Base-by-base conservation (phyloP, 1,139 yeast genomes). In the Yamadazyma sp. region DNA sequence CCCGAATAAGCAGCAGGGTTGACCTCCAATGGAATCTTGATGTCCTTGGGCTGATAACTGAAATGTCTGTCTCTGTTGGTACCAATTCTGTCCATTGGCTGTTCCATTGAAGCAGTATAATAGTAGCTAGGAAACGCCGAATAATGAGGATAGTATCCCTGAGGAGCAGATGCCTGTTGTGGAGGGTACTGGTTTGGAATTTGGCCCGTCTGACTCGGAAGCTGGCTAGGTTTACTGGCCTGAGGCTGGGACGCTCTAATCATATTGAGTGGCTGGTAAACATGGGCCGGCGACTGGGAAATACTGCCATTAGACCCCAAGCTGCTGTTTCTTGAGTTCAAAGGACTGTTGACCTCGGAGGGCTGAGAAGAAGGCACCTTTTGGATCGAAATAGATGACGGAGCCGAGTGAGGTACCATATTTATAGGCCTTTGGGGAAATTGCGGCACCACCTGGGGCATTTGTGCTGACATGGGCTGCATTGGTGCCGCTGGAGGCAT, bases 361-460 rank as follows among this genome's bases (percentile, higher is more conserved):
- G n/a, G n/a, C n/a, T 31, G 34, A 13, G 28, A 26, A 6, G 22
- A 9, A n/a, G 35, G 16, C 14, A 24, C 24, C 18, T 29, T 10
- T 11, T 11, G 24, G 2, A 33, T n/a, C 17, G 35, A 12, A 9
- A 32, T 24, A 6, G 34, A 31, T 13, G 29, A 23, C 8, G 29
- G 34, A 6, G 34, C 29, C 22, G 34, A 24, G 4, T 24, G 15
- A 11, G 34, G 17, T 18, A 22, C 21, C 22, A 10, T 27, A 16
- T 6, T 21, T 21, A 15, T 25, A n/a, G 28, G 29, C 20, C 14
- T 27, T 4, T 15, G 9, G n/a, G n/a, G n/a, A n/a, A n/a, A n/a
- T 10, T 27, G 29, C 6, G 20, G 20, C 5, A 15, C n/a, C 29
- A 13, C 6, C 12, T 27, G 29, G 18, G 18, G 18, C 15, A 12